Base-by-base conservation (phyloP, 495 filamentous ascomycete genomes). In the Acidiella bohemica region DNA sequence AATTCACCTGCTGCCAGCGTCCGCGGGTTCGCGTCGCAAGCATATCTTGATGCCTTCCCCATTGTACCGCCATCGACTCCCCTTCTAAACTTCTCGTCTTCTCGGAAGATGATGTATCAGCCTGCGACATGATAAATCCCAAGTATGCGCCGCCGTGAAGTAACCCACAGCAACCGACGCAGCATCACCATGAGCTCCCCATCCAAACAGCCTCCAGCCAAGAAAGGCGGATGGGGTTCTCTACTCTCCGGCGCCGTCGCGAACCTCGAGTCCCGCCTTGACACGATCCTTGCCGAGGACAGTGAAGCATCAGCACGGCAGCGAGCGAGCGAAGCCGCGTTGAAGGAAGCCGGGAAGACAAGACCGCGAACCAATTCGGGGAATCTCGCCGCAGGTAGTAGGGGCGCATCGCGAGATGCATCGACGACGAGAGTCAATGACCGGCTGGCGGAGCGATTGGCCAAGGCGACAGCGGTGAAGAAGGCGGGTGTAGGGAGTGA, bases 171-270 rank as follows among this genome's bases (percentile, higher is more conserved):
- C n/a, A n/a, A n/a, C n/a, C n/a, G n/a, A n/a, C 5, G 7, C 21
- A 34, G n/a, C 16, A 17, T 13, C 12, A 44, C 16, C 18, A 36
- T 36, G 40, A 36, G 9, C 12, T 36, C 41, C 10, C 32, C 42
- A 27, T 18, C 36, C 17, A 39, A 38, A 13, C 37, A 47, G 36
- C n/a, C n/a, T n/a, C 29, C 41, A 32, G 17, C 32, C 13, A 55
- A 56, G 36, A 49, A 47, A 36, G 42, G 44, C 41, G 62, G 77
- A 75, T 84, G 80, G 80, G 83, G 86, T 17, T 81, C 78, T 21
- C 82, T 97, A 53, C 67, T 99, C 33, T 80, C 82, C 44, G 84
- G 93, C 57, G 87, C 88, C 38, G 84, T 95, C 36, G 85, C 86
- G 20, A 84, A 85, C 27, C 80, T 99, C 32, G 90, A 99, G 62